Base-by-base conservation (phyloP, 108 stramenopile genomes). In the Schizochytrium sp. region DNA sequence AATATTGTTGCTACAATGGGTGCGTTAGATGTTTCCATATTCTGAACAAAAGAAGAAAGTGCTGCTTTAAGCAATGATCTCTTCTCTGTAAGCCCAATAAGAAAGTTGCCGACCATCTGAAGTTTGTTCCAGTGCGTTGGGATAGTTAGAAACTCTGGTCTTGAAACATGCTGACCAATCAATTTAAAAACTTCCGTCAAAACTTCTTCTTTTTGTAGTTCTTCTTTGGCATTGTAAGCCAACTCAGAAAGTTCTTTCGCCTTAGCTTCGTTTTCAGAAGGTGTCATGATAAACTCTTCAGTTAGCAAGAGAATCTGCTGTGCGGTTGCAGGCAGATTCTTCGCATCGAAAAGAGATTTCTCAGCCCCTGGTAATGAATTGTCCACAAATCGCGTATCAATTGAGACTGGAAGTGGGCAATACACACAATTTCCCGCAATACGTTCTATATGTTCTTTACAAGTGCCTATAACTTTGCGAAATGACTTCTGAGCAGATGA, bases 371-470 rank as follows among this genome's bases (percentile, higher is more conserved):
- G 73, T 53, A 83, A 28, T 53, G 73, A 55, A 53, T 83, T 53
- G 46, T 83, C 73, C 5, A 83, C 73, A 53, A 83, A 83, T 7
- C 73, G 73, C 49, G 15, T 28, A 53, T 83, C 73, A 0, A 83
- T 8, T 10, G 55, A 10, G 4, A 83, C 73, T 83, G 73, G 73
- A 10, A 83, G n/a, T 28, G 73, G 73, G 2, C 73, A 83, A 60
- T 0, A n/a, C 19, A 60, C 59, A 60, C 19, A 60, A 10, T 38
- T 38, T 0, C 49, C 73, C 0, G 49, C 8, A 5, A 1, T 53
- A 47, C 0, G 50, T 7, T 55, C 19, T 8, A 28, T 2, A 83
- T 4, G 46, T 83, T 1, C 73, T 17, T 28, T 8, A 83, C 4
- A 38, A 0, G 4, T 55, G n/a, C 15, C 28, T 38, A 5, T 0